A percentile compares a stretch with the other conserved stretches of the same genome.
Conservation (phyloP, 192 early-diverging fungal genomes). For the Jimgerdemannia lactiflua region DNA sequence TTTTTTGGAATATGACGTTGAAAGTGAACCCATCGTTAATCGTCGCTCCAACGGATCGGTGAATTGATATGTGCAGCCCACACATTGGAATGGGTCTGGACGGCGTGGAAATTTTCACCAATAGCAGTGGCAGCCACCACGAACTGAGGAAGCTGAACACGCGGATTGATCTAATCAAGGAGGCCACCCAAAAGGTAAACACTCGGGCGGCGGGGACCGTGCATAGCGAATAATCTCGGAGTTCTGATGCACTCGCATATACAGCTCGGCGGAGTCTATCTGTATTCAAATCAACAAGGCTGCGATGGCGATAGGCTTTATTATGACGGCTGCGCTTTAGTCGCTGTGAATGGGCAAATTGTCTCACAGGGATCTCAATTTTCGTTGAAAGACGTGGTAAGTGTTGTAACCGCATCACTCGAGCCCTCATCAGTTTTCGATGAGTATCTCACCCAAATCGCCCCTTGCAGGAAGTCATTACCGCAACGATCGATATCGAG, state of each 20-base stretch:
- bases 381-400: conserved; percentile 84
- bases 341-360: conserved; percentile 86
- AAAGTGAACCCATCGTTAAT: background rate
- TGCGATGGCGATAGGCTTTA: conserved; percentile 99
- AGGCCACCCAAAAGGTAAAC: conserved; percentile 82
- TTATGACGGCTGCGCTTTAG: conserved; percentile 93
- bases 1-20: background rate
- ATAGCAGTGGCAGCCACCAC: conserved; percentile 96
- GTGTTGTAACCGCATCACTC: conserved; percentile 8
- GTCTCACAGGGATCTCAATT: conserved; percentile 93
- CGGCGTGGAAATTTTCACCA: conserved; percentile 96
- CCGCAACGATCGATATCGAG: conserved; percentile 90
- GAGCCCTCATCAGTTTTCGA: background rate
- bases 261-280: conserved; percentile 88
- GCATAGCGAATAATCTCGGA: conserved; percentile 5
- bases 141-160: conserved; percentile 90
- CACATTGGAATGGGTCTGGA: conserved; percentile 92
- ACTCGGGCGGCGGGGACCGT: background rate
- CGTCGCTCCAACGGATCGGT: background rate
- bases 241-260: background rate
- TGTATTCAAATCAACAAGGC: conserved; percentile 96
- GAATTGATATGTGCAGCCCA: conserved; percentile 55
- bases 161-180: conserved; percentile 84
- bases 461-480: conserved; percentile 71
- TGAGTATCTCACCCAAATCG: conserved; percentile 8